A percentile compares a stretch with the other conserved stretches of the same genome.
Evolutionary conservation across 768 basidiomycete genomes (phyloP).

Genomic region (Rhodotorula diobovata): DNA sequence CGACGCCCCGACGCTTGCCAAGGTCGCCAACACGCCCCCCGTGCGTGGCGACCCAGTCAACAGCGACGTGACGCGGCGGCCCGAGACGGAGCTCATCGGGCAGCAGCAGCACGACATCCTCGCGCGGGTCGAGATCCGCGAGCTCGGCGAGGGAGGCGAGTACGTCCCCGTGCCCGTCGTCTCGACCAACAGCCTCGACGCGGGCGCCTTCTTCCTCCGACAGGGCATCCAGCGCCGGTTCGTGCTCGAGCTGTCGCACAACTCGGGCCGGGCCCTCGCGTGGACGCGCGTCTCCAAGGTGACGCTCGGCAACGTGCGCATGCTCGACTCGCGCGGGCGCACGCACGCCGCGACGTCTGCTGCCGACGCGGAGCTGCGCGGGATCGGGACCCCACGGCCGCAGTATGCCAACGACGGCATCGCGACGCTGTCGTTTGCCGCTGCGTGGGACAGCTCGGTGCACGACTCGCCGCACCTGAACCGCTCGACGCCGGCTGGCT

Average conservation of each 20-base stretch:
- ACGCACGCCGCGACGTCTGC: slow-evolving; percentile 66
- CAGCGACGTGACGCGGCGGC: slow-evolving; percentile 56
- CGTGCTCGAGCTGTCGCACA: slow-evolving; percentile 68
- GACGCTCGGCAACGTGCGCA: slow-evolving; percentile 73
- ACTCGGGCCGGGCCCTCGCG: slow-evolving; percentile 81
- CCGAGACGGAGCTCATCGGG: slow-evolving; percentile 84
- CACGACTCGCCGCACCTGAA: slow-evolving; percentile 84
- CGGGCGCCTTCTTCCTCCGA: slow-evolving; percentile 79
- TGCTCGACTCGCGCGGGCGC: slow-evolving; percentile 77
- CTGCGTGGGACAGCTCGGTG: slow-evolving; percentile 87
- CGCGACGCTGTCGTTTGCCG: slow-evolving; percentile 62
- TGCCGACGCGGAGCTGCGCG: slow-evolving; percentile 62
- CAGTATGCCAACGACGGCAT: slow-evolving; percentile 82
- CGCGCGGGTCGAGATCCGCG: slow-evolving; percentile 76
- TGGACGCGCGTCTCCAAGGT: slow-evolving; percentile 76
- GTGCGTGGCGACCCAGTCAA: slow-evolving; percentile 41
- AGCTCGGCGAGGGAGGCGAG: slow-evolving; percentile 76
- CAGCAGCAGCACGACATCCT: slow-evolving; percentile 88
- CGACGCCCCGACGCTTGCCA: slow-evolving; percentile 56
- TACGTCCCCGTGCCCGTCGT: slow-evolving; percentile 80
- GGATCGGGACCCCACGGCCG: slow-evolving; percentile 59
- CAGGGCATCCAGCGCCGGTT: slow-evolving; percentile 89
- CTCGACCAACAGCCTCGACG: slow-evolving; percentile 67
- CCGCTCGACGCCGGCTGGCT: slow-evolving; percentile 69
- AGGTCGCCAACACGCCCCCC: slow-evolving; percentile 9